Conservation (phyloP, 1,284 basidiomycete species). For the Sanghuangporus sanghuang region DNA sequence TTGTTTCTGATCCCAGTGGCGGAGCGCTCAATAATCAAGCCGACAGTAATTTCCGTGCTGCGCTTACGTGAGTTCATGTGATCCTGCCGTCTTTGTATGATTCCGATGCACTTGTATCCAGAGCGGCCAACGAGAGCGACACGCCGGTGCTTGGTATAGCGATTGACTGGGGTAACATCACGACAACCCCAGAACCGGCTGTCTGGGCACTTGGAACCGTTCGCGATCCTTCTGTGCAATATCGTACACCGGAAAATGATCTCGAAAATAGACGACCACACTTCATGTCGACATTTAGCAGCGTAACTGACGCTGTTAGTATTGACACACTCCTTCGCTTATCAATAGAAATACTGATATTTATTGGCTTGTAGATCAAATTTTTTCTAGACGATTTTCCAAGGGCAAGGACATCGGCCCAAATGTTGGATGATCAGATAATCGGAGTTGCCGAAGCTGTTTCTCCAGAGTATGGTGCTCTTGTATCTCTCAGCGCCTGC, state of each 20-base stretch:
- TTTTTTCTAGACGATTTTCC: background rate
- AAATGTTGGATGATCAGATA: slow-evolving; percentile 34
- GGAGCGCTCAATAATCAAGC: background rate
- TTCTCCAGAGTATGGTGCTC: slow-evolving; percentile 32
- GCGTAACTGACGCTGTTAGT: slow-evolving; percentile 10
- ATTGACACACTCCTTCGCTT: background rate
- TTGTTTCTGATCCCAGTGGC: background rate
- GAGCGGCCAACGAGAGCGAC: background rate
- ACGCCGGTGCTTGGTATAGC: slow-evolving; percentile 20
- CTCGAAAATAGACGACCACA: slow-evolving; percentile 27
- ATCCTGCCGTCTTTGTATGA: background rate
- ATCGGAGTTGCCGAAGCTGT: slow-evolving; percentile 25
- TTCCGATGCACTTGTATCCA: background rate
- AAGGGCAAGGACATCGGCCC: slow-evolving; percentile 22
- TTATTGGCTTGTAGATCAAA: background rate
- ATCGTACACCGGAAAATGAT: slow-evolving; percentile 21
- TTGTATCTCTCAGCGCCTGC: slow-evolving; percentile 34
- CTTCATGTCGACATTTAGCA: slow-evolving; percentile 26
- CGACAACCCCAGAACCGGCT: slow-evolving; percentile 23
- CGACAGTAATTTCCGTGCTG: background rate
- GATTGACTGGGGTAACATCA: slow-evolving; percentile 25
- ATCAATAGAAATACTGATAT: background rate
- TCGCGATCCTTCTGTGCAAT: slow-evolving; percentile 34
- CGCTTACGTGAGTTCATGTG: too few species aligned
- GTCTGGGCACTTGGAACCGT: slow-evolving; percentile 38